A percentile compares a stretch with the other conserved stretches of the same genome.
Conservation (phyloP, 495 filamentous ascomycete genomes). For the Chaetomium cochliodes region DNA sequence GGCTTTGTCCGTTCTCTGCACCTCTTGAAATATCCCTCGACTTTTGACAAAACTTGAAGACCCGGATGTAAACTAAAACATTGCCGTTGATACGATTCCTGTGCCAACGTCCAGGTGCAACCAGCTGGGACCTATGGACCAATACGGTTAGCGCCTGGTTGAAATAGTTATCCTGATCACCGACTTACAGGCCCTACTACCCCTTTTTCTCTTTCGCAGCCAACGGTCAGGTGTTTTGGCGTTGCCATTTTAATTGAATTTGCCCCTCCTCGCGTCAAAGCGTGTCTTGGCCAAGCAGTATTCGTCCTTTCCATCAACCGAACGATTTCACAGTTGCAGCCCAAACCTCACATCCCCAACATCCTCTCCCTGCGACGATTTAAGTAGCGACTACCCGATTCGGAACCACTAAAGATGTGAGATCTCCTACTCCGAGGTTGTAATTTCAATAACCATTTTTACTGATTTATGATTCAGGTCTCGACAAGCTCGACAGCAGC, state of each 20-base stretch:
- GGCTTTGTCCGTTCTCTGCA: neutral
- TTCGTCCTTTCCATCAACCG: neutral
- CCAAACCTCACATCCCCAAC: neutral
- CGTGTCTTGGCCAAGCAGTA: slow-evolving; percentile 11
- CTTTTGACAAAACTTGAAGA: neutral
- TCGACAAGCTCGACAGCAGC: slow-evolving; percentile 23
- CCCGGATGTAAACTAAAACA: neutral
- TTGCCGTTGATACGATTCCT: neutral
- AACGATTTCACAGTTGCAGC: neutral
- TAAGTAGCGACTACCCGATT: no score
- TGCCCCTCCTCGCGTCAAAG: slow-evolving; percentile 35
- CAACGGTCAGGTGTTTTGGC: slow-evolving; percentile 34
- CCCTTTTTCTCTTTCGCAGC: neutral
- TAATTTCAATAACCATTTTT: neutral
- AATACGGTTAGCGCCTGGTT: neutral
- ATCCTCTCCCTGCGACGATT: neutral
- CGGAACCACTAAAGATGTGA: slow-evolving; percentile 9
- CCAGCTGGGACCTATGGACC: no score
- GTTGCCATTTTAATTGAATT: slow-evolving; percentile 32
- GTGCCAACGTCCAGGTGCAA: neutral
- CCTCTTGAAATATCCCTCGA: neutral
- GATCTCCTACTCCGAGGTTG: neutral
- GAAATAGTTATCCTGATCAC: neutral
- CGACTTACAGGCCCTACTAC: neutral
- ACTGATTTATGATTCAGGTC: slow-evolving; percentile 25